Base-by-base conservation (phyloP, 192 early-diverging fungal genomes). In the Umbelopsis isabellina region DNA sequence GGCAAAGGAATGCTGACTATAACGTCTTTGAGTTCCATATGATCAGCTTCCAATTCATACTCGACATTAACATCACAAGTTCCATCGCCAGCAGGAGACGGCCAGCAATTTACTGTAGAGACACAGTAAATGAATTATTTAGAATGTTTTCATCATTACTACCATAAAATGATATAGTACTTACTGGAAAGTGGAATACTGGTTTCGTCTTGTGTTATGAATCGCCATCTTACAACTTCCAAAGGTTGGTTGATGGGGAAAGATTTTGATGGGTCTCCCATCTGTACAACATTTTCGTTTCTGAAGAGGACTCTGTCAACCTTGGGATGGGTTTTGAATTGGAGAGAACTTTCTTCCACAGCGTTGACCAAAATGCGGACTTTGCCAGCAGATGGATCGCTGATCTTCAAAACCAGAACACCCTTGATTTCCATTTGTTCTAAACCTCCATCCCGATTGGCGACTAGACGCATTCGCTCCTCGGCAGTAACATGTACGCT, bases 291-390 rank as follows among this genome's bases (percentile, higher is more conserved):
- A 27, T 82, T 84, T 58, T 90, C 86, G 49, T 71, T 84, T 37
- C 87, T 86, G 83, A 93, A 99, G 30, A 91, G 80, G 30, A 80
- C 84, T 80, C 97, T 99, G 85, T 99, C 97, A 12, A 99, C 92
- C 73, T 99, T 94, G 21, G 97, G 97, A 75, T 99, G 97, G 12
- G 97, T 99, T 91, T 97, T 95, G 75, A 97, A 92, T 70, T 97
- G 95, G 47, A 95, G 84, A 72, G 76, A 82, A 44, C 82, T 72
- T 52, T 91, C 88, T 49, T 87, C 89, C 30, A 80, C 75, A 50
- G 85, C 83, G 15, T 74, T 64, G 15, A 99, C 73, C 3, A 80
- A 69, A 12, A 98, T 75, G 46, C 87, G 89, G 16, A 97, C 79
- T 49, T 82, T 85, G 45, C 86, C 80, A 46, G 77, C 80, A 33